Conservation (phyloP, 2,329 filamentous ascomycete genomes). For the Colletotrichum sansevieriae region DNA sequence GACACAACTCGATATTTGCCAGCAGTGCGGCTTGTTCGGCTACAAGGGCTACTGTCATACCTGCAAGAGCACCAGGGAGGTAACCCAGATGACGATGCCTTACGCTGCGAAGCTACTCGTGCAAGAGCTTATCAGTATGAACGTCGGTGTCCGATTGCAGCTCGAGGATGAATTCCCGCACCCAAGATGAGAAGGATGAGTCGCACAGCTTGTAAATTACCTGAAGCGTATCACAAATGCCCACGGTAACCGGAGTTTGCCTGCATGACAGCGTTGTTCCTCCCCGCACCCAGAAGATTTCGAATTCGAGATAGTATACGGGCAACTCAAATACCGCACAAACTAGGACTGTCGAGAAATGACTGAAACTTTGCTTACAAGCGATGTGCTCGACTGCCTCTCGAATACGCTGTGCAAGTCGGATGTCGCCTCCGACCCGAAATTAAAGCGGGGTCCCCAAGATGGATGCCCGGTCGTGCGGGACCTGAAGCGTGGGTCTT, state of each 20-base stretch:
- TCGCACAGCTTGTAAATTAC: constrained; percentile 26
- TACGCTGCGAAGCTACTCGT: constrained; percentile 97
- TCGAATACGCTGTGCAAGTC: constrained; percentile 4
- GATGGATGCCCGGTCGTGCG: constrained; percentile 15
- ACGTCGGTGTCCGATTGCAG: constrained; percentile 92
- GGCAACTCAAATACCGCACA: constrained; percentile 10
- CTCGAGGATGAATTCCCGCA: constrained; percentile 94
- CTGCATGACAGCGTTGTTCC: constrained; percentile 22
- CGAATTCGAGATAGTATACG: constrained; percentile 11
- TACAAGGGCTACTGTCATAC: constrained; percentile 96
- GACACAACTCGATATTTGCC: constrained; percentile 92
- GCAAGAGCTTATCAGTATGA: constrained; percentile 98
- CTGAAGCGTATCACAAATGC: constrained; percentile 24
- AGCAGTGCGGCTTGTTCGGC: constrained; percentile 93
- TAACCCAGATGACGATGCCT: constrained; percentile 95
- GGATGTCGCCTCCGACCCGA: constrained; percentile 14
- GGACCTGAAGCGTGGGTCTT: constrained; percentile 12
- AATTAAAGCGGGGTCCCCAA: background rate
- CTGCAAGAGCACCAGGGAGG: constrained; percentile 85
- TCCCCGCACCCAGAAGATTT: constrained; percentile 8
- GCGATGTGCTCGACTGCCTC: background rate
- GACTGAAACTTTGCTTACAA: background rate
- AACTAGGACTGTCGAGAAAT: background rate
- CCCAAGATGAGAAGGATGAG: constrained; percentile 52
- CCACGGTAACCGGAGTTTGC: constrained; percentile 31